Base-by-base conservation (phyloP, 306 rosid genomes). In the Cicer cuneatum region DNA sequence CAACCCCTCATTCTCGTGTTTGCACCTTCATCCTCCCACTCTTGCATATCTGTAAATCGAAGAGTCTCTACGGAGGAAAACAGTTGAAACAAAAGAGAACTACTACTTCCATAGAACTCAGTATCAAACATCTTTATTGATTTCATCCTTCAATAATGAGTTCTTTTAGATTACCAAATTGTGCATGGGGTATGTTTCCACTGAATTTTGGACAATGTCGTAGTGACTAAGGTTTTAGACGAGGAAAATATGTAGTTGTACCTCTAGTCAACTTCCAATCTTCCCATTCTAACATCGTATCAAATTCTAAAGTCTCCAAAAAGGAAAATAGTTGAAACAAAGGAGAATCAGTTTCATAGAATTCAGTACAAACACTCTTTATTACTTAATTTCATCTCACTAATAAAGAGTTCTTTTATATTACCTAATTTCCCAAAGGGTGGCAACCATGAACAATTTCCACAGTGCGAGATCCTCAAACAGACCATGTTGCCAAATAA, bases 1-100 rank as follows among this genome's bases (percentile, higher is more conserved):
- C n/a, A n/a, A n/a, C n/a, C n/a, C n/a, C n/a, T n/a, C n/a, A n/a
- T n/a, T n/a, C n/a, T n/a, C n/a, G n/a, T n/a, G n/a, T n/a, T n/a
- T n/a, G n/a, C n/a, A n/a, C n/a, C n/a, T n/a, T n/a, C n/a, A n/a
- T 76, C 80, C 41, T 76, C 68, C 80, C 80, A 67, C 16, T 45
- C 52, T 35, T 10, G 47, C 80, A 76, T 67, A 1, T 19, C 4
- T 4, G 1, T 12, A 43, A 66, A 56, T 0, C 10, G 3, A 19
- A 54, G 5, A 14, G 24, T 33, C 61, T 45, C 11, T n/a, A 75
- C 35, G 33, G 45, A 75, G 16, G 66, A 72, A 64, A 75, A 75
- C 6, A 56, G 56, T 13, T 64, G 72, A 75, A 64, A 49, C 38
- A 40, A 38, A 48, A 71, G 61, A 3, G 52, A 38, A 4, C 6